Base-by-base conservation (phyloP, 2,329 filamentous ascomycete species). In the Cladophialophora exuberans region DNA sequence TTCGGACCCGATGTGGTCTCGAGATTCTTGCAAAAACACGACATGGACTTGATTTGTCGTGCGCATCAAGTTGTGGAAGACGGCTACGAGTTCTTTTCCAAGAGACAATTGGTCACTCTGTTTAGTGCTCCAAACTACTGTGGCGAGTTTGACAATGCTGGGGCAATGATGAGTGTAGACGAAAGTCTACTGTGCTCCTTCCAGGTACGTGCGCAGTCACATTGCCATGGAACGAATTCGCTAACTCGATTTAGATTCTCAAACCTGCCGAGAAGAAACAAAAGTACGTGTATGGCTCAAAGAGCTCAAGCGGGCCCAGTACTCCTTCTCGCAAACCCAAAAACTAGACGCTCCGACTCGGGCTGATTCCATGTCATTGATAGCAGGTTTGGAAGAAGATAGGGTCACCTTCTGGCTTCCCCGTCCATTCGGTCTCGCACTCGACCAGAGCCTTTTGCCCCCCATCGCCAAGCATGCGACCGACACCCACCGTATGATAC, bases 251-350 rank as follows among this genome's bases (percentile, higher is more conserved):
- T 42, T 20, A 96, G 90, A 97, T 99, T 73, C 83, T 99, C 80
- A 99, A 97, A 82, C 94, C 94, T 71, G 94, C 94, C 76, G 94
- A 99, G 85, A 99, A 99, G 87, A 99, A 99, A 87, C 93, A 97
- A 90, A 97, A 97, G 92, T 97, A 96, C 82, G 92, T 95, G 73
- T 83, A 85, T 79, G 81, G 81, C 79, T 81, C 83, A 79, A 81
- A 87, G 76, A 85, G 83, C 78, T 82, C 82, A 78, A 81, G 83
- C 79, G 83, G 81, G 79, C 82, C 83, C 74, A 79, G 83, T 76
- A 86, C 84, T 82, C 80, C 85, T 81, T 83, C 84, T 75, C 80
- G 82, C 79, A 89, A 86, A 76, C 81, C 83, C 74, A 84, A 85
- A 76, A 81, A 83, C 77, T 86, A 86, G 79, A 82, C 49, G 52